Evolutionary conservation across 1,284 basidiomycete genomes (phyloP), one percentile per base, ranked within the genome.

Genomic region (Marasmius oreades): DNA sequence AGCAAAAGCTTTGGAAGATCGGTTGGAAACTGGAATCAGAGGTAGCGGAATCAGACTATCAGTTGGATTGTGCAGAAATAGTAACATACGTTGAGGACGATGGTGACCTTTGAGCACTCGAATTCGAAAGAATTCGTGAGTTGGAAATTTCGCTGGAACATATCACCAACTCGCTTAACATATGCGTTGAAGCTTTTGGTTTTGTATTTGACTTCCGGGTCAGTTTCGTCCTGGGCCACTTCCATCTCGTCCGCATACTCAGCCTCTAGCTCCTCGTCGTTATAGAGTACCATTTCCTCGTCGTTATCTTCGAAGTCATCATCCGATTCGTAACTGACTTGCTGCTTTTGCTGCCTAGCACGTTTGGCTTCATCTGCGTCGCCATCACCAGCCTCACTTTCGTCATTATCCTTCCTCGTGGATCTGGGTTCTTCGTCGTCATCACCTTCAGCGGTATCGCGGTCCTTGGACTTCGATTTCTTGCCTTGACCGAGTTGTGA

Each of bases 1-100:
- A 98, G 81, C 31, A 98, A 78, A 39, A 98, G 78, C 72, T 98
- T 98, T 23, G 93, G 93, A 67, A 93, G 84, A 65, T 86, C 78
- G 46, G 84, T 77, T 20, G 74, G 69, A 69, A 89, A 88, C 88
- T 90, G 61, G 6, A 53, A 23, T 59, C 20, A 43, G 23, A 28
- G 7, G 36, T 16, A 31, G n/a, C n/a, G n/a, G 16, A 23, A 39
- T 50, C 42, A 33, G 26, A 36, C 63, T 28, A 60, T 58, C 36
- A 56, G 37, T 26, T 31, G 31, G 18, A n/a, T 10, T 55, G 14
- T 39, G 24, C 18, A 16, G 57, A 37, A 37, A 56, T 45, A 11
- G 55, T 16, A 55, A 18, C 23, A 65, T 64, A 93, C 93, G 77
- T 93, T 84, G 33, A 98, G 80, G 56, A 88, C 84, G 67, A 97